Evolutionary conservation across 2,329 filamentous ascomycete species (phyloP).

Genomic region (Colletotrichum kahawae): DNA sequence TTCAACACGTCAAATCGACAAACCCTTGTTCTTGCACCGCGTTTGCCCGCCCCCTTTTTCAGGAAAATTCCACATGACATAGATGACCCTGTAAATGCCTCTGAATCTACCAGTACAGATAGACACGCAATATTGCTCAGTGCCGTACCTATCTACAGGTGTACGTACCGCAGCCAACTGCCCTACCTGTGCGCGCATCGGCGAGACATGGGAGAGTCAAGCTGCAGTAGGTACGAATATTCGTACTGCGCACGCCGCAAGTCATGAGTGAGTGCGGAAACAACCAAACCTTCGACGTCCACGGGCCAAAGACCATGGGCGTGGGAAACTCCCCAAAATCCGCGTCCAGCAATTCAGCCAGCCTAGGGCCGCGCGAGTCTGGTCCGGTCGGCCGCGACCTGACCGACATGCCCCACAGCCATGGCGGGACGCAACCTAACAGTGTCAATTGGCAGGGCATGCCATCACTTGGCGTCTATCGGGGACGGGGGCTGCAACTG

Average conservation of each 20-base stretch:
- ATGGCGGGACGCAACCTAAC: constrained; percentile 16
- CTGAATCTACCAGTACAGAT: background rate
- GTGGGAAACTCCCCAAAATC: background rate
- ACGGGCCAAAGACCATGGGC: background rate
- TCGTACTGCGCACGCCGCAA: background rate
- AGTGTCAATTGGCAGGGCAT: background rate
- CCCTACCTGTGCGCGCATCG: background rate
- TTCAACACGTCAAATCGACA: background rate
- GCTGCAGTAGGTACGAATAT: background rate
- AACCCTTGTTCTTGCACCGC: constrained; percentile 21
- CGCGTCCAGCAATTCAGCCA: background rate
- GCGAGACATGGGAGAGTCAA: background rate
- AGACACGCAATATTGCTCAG: background rate
- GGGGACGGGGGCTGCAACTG: background rate
- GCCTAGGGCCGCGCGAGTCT: constrained; percentile 2
- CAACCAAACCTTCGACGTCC: background rate
- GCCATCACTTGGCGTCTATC: constrained; percentile 2
- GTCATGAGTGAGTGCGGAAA: constrained; percentile 3
- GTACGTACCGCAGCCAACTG: background rate
- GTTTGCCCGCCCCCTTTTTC: background rate
- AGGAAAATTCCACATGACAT: background rate
- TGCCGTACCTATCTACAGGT: background rate
- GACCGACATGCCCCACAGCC: constrained; percentile 9
- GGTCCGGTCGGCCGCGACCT: constrained; percentile 14
- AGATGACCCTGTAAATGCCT: background rate